Base-by-base conservation (phyloP, 805 yeast genomes). In the Candida loeiensis region DNA sequence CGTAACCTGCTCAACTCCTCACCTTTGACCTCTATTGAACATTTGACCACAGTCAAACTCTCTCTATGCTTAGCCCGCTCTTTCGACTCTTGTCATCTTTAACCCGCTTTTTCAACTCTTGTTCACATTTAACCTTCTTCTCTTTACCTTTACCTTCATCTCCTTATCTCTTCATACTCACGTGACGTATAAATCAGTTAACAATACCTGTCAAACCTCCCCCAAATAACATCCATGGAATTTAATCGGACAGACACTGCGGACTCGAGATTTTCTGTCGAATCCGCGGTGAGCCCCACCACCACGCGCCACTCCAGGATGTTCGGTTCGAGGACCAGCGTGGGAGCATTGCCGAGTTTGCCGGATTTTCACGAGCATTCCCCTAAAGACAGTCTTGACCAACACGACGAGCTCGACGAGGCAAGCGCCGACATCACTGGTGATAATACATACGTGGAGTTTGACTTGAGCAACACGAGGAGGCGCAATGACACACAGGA, bases 361-460 rank as follows among this genome's bases (percentile, higher is more conserved):
- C 61, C 61, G 4, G 36, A 32, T 13, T 19, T 15, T n/a, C 21
- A 14, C 7, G 33, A 30, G 13, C 13, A 26, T 8, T 31, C 37
- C 19, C 22, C 27, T 4, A 22, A 25, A 12, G 33, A 31, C 19
- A 9, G 32, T 15, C 27, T 16, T 22, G 26, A 30, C 12, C 39
- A 34, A 6, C 9, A 18, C 18, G 36, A 33, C 18, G 35, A 42
- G 17, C 18, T 34, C 11, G 41, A 29, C 18, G 33, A 37, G 12
- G 37, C 25, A 4, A n/a, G 26, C 15, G 35, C 16, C 5, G 37
- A 43, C 21, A 22, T 20, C 27, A 29, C 39, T 8, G 24, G 48
- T 2, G 53, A 50, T 9, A 44, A 37, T 11, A 48, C 51, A 13
- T 61, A 49, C 37, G 58, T 62, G 6, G 68, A 62, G 33, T 63